These are phyloP conservation scores for Cutaneotrichosporon sp. DNA, from an alignment of 1,284 basidiomycete genomes.

Conservation along the genomic window DNA sequence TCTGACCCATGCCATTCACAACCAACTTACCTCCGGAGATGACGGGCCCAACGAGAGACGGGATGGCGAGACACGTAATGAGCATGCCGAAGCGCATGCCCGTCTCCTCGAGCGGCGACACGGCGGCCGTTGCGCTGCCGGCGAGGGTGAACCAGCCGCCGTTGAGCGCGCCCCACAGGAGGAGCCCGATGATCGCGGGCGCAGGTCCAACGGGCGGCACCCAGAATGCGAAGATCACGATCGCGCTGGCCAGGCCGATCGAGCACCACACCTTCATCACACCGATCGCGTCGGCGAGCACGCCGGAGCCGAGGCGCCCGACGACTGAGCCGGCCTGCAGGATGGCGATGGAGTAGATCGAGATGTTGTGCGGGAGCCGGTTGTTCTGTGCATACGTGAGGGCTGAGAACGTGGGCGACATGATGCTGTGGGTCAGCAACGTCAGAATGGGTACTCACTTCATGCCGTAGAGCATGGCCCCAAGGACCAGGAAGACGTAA, in stretches of 20 bases:
- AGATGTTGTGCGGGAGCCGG: background rate
- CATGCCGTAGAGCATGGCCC: constrained; percentile 10
- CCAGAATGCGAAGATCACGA: constrained; percentile 32
- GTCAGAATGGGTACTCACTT: constrained; percentile 14
- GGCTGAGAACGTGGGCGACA: constrained; percentile 17
- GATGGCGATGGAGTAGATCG: constrained; percentile 16
- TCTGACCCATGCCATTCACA: background rate
- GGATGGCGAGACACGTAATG: constrained; percentile 38
- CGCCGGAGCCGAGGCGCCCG: constrained; percentile 17
- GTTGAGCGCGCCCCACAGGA: constrained; percentile 37
- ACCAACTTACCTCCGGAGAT: constrained; percentile 36
- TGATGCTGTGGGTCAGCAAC: constrained; percentile 13
- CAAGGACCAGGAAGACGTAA: constrained; percentile 19
- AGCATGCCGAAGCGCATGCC: constrained; percentile 51
- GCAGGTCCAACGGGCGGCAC: constrained; percentile 19
- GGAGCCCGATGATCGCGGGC: constrained; percentile 40
- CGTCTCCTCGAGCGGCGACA: constrained; percentile 46
- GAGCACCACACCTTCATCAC: constrained; percentile 17
- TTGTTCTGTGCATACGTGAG: constrained; percentile 16
- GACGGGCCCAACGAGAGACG: constrained; percentile 44
- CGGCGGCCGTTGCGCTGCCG: constrained; percentile 39
- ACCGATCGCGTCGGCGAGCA: constrained; percentile 20
- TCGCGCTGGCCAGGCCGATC: constrained; percentile 17
- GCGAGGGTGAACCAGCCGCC: constrained; percentile 47
- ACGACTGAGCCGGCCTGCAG: constrained; percentile 12